Evolutionary conservation across 352 stramenopile species (phyloP).

Genomic region (Globisporangium irregulare): DNA sequence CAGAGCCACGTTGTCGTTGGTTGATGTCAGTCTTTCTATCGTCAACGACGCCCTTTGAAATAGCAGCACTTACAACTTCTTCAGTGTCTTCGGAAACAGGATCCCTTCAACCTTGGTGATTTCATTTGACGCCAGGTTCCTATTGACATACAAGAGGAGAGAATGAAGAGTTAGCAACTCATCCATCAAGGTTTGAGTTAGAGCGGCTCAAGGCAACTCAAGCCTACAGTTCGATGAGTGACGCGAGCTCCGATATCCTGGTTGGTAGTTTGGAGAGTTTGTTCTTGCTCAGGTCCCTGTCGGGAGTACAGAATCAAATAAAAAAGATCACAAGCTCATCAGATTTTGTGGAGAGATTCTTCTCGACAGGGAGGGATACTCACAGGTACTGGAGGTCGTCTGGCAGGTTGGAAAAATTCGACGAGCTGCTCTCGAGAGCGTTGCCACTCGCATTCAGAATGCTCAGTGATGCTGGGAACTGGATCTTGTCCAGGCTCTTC

Average conservation of each 20-base stretch:
- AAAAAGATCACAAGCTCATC: background rate
- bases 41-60: background rate
- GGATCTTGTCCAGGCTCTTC: slow-evolving; percentile 35
- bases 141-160: slow-evolving; percentile 13
- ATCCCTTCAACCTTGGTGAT: slow-evolving; percentile 48
- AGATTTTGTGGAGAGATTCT: background rate
- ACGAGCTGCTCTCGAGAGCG: slow-evolving; percentile 35
- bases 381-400: slow-evolving; percentile 48
- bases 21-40: background rate
- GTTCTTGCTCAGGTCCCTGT: slow-evolving; percentile 62
- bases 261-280: slow-evolving; percentile 43
- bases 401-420: slow-evolving; percentile 50
- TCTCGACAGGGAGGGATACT: slow-evolving; percentile 13
- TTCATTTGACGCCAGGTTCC: slow-evolving; percentile 56
- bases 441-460: slow-evolving; percentile 59
- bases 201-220: background rate
- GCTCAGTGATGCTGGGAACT: slow-evolving; percentile 40
- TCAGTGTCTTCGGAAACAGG: slow-evolving; percentile 49
- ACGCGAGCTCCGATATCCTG: slow-evolving; percentile 38
- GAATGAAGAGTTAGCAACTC: background rate
- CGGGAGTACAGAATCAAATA: slow-evolving; percentile 2
- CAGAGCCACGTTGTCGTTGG: background rate
- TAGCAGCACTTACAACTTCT: slow-evolving; percentile 25
- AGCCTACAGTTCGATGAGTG: slow-evolving; percentile 56
- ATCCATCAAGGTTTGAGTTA: background rate